Base-by-base conservation (phyloP, 225 moss, liverwort and hornwort genomes). In the Sphagnum contortum region DNA sequence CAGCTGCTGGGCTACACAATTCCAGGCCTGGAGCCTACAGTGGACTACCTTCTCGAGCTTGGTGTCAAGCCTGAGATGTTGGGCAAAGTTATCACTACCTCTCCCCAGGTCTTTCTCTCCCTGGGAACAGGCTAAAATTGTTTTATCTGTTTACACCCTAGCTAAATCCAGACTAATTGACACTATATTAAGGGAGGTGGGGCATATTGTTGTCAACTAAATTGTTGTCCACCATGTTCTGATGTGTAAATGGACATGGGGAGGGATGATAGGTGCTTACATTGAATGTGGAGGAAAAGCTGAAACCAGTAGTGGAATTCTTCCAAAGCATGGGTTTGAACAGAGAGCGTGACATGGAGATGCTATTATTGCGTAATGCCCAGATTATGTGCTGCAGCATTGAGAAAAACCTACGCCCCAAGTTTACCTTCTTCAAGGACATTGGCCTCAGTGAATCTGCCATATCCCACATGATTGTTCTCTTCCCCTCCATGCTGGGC, bases 351-450 rank as follows among this genome's bases (percentile, higher is more conserved):
- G 89, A 89, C 61, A 89, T 89, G 3, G 89, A 89, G 66, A 71
- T 77, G 79, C 59, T 89, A 55, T 78, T 89, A 2, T 48, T 74
- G 61, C 84, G 89, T 60, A 89, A 89, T 69, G 87, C 87, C 53
- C 89, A 89, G 69, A 84, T 89, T 50, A 65, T 89, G n/a, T 89
- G 89, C 75, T 89, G 89, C 74, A 89, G 89, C 74, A 84, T 89
- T 56, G 89, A 89, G 75, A 81, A 81, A 58, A 89, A 89, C 69
- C 81, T 89, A 48, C 87, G 84, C 64, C 87, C 89, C 49, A 89
- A 89, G 69, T 89, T 89, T 70, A 68, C 77, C 11, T 89, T 74
- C 58, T 78, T 89, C 47, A 79, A 77, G 60, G 77, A 62, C 3
- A 29, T 29, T 29, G 87, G 89, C 48, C 69, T 89, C 7, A 74